phyloP scores from a whole-genome alignment of 345 rosid species.

The Trapa incisa region DNA sequence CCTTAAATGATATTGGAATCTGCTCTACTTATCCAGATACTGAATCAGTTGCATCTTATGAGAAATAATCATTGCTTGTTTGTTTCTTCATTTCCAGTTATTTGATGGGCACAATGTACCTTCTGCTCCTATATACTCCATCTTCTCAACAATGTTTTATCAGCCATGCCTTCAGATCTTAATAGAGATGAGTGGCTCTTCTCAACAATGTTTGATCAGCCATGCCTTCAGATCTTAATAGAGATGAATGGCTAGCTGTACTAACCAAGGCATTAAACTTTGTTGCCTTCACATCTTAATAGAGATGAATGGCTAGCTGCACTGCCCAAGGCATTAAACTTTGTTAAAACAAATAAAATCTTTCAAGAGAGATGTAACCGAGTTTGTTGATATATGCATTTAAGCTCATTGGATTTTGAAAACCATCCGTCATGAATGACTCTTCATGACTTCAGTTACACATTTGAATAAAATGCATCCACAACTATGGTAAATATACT shows the following conservation, averaged over 20 bases:
- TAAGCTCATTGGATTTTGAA: background rate
- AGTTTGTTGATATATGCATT: background rate
- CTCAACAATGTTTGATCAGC: slow-evolving; percentile 69
- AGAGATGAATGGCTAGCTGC: slow-evolving; percentile 93
- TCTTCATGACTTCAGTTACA: background rate
- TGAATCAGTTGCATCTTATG: background rate
- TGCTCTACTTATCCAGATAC: background rate
- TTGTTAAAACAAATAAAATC: slow-evolving; percentile 97
- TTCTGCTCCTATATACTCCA: slow-evolving; percentile 89
- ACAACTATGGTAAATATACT: background rate
- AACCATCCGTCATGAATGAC: background rate
- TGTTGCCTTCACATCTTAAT: slow-evolving; percentile 77
- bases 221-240: slow-evolving; percentile 74
- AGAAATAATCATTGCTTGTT: slow-evolving; percentile 1
- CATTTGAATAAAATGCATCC: background rate
- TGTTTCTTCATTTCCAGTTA: slow-evolving; percentile 36
- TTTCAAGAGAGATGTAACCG: slow-evolving; percentile 64
- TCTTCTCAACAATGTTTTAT: slow-evolving; percentile 65
- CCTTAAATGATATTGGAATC: background rate
- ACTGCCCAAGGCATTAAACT: slow-evolving; percentile 86
- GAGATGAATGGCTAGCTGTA: slow-evolving; percentile 13
- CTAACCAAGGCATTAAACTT: slow-evolving; percentile 58
- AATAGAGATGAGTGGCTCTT: slow-evolving; percentile 25
- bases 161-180: slow-evolving; percentile 81
- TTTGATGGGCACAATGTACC: slow-evolving; percentile 99